phyloP scores from a whole-genome alignment of 2,329 filamentous ascomycete genomes.

The Polytolypa hystricis region DNA sequence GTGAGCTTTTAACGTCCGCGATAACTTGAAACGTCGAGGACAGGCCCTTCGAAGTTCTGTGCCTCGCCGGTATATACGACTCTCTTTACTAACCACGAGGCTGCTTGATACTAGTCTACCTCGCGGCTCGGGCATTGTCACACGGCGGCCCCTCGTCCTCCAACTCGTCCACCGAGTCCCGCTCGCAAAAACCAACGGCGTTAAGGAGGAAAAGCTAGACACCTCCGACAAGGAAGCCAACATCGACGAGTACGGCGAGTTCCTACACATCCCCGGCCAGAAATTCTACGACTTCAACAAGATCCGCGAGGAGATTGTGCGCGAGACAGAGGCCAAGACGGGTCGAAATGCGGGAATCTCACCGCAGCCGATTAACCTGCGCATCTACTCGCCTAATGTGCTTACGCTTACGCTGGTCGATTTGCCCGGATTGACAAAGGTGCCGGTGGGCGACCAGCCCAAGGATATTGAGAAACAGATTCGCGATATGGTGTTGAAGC shows the following conservation, averaged over 20 bases:
- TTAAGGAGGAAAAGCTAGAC: constrained; percentile 50
- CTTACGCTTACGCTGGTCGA: constrained; percentile 94
- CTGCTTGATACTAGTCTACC: constrained; percentile 65
- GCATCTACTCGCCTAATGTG: constrained; percentile 97
- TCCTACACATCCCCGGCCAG: constrained; percentile 91
- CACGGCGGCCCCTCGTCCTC: constrained; percentile 85
- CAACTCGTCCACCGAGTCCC: constrained; percentile 89
- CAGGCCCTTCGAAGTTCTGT: too few species aligned
- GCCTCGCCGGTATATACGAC: too few species aligned
- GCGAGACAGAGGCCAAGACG: constrained; percentile 93
- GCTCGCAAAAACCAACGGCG: constrained; percentile 56
- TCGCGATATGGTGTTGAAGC: constrained; percentile 94
- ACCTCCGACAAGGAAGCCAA: constrained; percentile 81
- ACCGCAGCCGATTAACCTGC: constrained; percentile 88
- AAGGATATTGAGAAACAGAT: constrained; percentile 96
- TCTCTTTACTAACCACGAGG: background rate
- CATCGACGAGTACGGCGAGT: constrained; percentile 95
- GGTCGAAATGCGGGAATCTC: constrained; percentile 95
- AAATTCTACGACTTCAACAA: constrained; percentile 98
- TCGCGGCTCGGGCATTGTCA: constrained; percentile 95
- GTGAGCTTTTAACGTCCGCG: constrained; percentile 46
- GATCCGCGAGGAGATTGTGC: constrained; percentile 93
- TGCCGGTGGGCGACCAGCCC: constrained; percentile 91
- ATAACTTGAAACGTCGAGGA: constrained; percentile 8
- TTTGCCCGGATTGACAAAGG: constrained; percentile 90